Conservation (phyloP, 192 early-diverging fungal species). For the Chytriomyces hyalinus region DNA sequence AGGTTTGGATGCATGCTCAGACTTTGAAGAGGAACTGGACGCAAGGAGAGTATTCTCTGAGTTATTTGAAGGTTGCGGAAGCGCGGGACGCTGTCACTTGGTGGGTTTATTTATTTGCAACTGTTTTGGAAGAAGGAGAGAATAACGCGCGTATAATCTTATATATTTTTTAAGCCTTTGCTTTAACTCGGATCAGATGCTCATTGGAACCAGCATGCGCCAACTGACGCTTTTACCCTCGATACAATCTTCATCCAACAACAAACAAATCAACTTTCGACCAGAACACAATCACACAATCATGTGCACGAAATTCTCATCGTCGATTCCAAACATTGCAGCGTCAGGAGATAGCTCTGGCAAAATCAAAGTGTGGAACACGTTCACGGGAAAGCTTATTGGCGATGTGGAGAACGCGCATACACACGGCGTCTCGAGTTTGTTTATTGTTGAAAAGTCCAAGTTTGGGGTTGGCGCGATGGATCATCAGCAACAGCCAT, state of each 20-base stretch:
- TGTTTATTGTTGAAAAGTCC: slow-evolving; percentile 29
- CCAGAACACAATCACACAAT: slow-evolving; percentile 24
- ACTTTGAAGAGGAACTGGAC: slow-evolving; percentile 29
- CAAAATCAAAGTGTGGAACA: slow-evolving; percentile 45
- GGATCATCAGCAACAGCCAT: neutral
- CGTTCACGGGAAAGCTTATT: slow-evolving; percentile 41
- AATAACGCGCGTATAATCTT: neutral
- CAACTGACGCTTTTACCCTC: slow-evolving; percentile 26
- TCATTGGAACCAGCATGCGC: slow-evolving; percentile 41
- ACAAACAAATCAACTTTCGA: neutral
- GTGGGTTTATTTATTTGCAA: slow-evolving; percentile 12
- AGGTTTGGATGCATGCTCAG: slow-evolving; percentile 30
- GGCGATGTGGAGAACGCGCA: slow-evolving; percentile 36
- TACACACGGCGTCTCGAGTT: slow-evolving; percentile 41
- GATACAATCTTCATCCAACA: neutral
- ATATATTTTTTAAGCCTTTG: slow-evolving; percentile 25
- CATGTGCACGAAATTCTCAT: slow-evolving; percentile 10
- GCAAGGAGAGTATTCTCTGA: slow-evolving; percentile 12
- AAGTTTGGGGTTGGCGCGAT: neutral
- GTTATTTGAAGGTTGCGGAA: slow-evolving; percentile 31
- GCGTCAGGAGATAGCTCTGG: slow-evolving; percentile 44
- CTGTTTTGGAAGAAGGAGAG: neutral
- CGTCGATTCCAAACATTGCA: slow-evolving; percentile 27
- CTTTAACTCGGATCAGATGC: slow-evolving; percentile 40
- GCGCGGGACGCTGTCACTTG: slow-evolving; percentile 40